Conservation (phyloP, 2,329 filamentous ascomycete species). For the Fusarium solani-melongenae region DNA sequence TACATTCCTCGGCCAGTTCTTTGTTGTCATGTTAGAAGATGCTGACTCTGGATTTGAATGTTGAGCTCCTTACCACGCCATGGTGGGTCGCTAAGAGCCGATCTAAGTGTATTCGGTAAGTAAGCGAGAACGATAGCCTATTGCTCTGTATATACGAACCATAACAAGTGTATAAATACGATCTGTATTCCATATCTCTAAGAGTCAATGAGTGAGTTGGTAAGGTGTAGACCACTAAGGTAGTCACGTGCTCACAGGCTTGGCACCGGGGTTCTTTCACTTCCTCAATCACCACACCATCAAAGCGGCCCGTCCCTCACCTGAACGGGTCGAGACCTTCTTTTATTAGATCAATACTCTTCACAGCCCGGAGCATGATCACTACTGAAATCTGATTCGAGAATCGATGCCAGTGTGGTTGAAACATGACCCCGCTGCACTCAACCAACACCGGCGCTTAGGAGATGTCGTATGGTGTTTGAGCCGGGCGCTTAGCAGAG, state of each 20-base stretch:
- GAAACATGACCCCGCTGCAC: background rate
- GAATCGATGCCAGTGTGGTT: background rate
- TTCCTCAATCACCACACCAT: background rate
- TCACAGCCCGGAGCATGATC: background rate
- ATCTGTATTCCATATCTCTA: background rate
- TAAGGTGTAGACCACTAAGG: background rate
- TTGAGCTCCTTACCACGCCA: background rate
- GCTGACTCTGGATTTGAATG: background rate
- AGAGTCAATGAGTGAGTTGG: background rate
- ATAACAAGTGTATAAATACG: background rate
- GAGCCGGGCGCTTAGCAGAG: conserved; percentile 16
- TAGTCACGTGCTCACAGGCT: background rate
- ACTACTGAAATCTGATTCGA: background rate
- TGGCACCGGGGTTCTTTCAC: background rate
- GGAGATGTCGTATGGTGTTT: background rate
- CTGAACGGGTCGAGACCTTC: background rate
- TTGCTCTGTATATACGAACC: background rate
- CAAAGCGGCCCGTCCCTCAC: background rate
- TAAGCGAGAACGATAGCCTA: background rate
- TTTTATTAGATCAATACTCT: conserved; percentile 4
- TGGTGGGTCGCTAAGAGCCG: background rate
- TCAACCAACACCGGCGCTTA: conserved; percentile 5
- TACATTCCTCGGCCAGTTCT: background rate
- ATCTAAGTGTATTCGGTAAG: background rate
- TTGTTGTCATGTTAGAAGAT: background rate